Base-by-base conservation (phyloP, 768 basidiomycete species). In the Mycena leptocephala region DNA sequence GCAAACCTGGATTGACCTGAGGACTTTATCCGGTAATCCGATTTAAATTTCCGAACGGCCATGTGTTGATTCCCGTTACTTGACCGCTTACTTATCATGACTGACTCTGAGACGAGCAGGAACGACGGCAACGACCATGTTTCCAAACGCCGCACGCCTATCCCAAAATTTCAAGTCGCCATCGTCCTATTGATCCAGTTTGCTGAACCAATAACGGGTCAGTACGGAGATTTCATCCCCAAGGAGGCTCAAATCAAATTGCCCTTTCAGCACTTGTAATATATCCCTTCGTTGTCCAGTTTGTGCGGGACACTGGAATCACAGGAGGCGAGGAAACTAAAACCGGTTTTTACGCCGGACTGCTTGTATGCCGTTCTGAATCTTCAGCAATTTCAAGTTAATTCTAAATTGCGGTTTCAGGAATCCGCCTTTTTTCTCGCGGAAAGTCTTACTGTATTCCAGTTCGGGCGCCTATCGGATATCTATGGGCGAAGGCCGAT, bases 401-500 rank as follows among this genome's bases (percentile, higher is more conserved):
- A 4, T 20, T 14, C 46, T 67, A 5, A 64, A 14, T 18, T 64
- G 35, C 80, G 1, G 32, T 30, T 9, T n/a, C 61, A 88, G 85
- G 84, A 85, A 77, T 86, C 85, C 22, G 72, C 78, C 2, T 88
- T 87, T 75, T 87, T 85, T 55, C 26, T 85, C 22, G 79, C 85
- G 3, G 86, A 87, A 79, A 80, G 79, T 24, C 37, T 84, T 5
- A 81, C 83, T 26, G 84, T 85, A 14, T 81, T 81, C 43, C 79
- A 80, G 2, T 87, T 85, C 81, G 84, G 85, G 13, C 83, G 84
- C 32, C 76, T 83, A 26, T 87, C 87, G 3, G 87, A 88, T 78
- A 75, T 76, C 18, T 80, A 83, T 41, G 87, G 87, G 11, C 80
- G 87, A 22, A 74, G 83, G 22, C 84, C 85, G 9, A 66, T 87